A percentile compares a stretch with the other conserved stretches of the same genome.
Evolutionary conservation across 2,329 filamentous ascomycete species (phyloP).

Genomic region (Sclerotinia glacialis): DNA sequence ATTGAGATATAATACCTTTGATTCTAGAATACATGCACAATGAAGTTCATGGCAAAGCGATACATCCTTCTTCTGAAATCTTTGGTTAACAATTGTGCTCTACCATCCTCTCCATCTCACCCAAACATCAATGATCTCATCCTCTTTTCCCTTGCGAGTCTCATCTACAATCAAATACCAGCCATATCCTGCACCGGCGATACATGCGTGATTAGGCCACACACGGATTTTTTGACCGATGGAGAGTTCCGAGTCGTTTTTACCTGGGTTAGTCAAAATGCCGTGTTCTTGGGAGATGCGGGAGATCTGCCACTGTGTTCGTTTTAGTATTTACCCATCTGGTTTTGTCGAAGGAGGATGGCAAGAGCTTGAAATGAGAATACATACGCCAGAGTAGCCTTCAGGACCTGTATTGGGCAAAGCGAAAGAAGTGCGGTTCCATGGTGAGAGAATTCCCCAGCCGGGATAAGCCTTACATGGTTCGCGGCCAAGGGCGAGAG

Average conservation of each 20-base stretch:
- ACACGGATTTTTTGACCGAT: slow-evolving; percentile 67
- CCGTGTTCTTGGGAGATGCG: slow-evolving; percentile 78
- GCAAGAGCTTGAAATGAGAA: too few relatives aligned
- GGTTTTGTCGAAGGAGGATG: background rate
- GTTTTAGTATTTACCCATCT: background rate
- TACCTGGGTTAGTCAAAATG: slow-evolving; percentile 59
- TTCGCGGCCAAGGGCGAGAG: slow-evolving; percentile 69
- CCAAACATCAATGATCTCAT: slow-evolving; percentile 74
- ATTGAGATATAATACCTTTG: slow-evolving; percentile 23
- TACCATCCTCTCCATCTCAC: slow-evolving; percentile 68
- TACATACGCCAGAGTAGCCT: slow-evolving; percentile 16
- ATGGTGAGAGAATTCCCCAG: slow-evolving; percentile 67
- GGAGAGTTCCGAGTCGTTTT: slow-evolving; percentile 48
- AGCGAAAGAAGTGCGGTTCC: slow-evolving; percentile 43
- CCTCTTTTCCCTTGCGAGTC: slow-evolving; percentile 49
- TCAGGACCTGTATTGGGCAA: slow-evolving; percentile 19
- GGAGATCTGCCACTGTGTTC: slow-evolving; percentile 59
- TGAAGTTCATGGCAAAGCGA: background rate
- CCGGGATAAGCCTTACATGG: slow-evolving; percentile 68
- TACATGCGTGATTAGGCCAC: slow-evolving; percentile 81
- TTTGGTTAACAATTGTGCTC: slow-evolving; percentile 22
- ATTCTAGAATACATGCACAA: slow-evolving; percentile 14
- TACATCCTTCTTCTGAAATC: background rate
- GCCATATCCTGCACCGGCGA: slow-evolving; percentile 66
- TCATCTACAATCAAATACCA: slow-evolving; percentile 75